Evolutionary conservation across 2,329 filamentous ascomycete species (phyloP), one percentile per base, ranked within the genome.

Genomic region (Beauveria caledonica): DNA sequence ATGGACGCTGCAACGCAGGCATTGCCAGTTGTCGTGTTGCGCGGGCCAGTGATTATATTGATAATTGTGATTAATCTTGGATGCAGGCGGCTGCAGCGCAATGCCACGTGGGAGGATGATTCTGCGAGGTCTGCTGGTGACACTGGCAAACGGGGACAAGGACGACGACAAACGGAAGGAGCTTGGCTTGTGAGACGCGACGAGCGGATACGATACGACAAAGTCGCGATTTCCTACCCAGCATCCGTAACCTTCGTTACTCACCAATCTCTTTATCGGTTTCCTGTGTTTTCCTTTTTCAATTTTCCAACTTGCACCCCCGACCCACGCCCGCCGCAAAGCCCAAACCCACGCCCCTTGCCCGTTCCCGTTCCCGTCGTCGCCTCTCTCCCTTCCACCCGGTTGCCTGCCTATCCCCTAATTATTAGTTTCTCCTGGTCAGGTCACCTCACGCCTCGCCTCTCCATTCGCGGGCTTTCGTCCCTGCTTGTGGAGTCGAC

Each of bases 381-480:
- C 42, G 5, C 25, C 23, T 48, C 52, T 46, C 40, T 56, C 27
- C 55, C 55, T 19, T 46, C 33, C 17, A 8, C 19, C 54, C 27
- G 21, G 10, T 23, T 46, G 44, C 19, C 44, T 46, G 44, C 19
- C 44, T 46, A 13, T 15, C 5, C 23, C 21, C 23, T 13, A 46
- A 5, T 46, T 15, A 10, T 8, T n/a, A 45, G 9, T 23, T 46
- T 27, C 42, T 48, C 44, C 25, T 36, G 13, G 19, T 29, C 54
- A 48, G 13, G 19, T 29, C 54, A 48, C 54, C 42, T 39, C 29
- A 5, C 29, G 44, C 39, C 54, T 57, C 42, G 54, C 44, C 17
- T 57, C 54, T 57, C 54, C 44, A 57, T 25, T 40, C 44, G 49
- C 44, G 54, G 54, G 40, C 44, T 49, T 57, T 25, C 49, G n/a